A percentile compares a stretch with the other conserved stretches of the same genome.
phyloP scores from a whole-genome alignment of 106 monocot species.

The Alisma plantagoaquatica region DNA sequence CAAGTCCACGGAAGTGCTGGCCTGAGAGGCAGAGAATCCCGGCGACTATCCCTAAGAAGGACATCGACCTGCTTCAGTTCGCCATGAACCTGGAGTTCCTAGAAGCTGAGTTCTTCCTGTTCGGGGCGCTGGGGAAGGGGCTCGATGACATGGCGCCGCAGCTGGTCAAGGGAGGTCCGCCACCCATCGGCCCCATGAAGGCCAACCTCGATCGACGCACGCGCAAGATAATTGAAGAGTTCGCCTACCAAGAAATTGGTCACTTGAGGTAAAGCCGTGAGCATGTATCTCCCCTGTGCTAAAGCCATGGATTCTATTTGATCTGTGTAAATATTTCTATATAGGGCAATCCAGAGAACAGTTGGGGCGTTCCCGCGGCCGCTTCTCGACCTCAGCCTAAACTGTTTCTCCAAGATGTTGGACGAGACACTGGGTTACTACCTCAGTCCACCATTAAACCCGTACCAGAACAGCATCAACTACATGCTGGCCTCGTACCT shows the following conservation, averaged over 20 bases:
- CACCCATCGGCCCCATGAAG: conserved; percentile 38
- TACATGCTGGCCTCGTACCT: conserved; percentile 46
- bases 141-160: conserved; percentile 33
- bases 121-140: conserved; percentile 37
- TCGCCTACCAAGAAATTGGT: conserved; percentile 68
- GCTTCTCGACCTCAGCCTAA: conserved; percentile 37
- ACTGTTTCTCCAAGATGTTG: conserved; percentile 37
- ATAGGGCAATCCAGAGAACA: conserved; percentile 42
- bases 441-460: conserved; percentile 50
- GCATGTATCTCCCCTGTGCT: no score
- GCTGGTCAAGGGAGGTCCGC: conserved; percentile 43
- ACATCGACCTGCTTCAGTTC: conserved; percentile 52
- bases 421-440: conserved; percentile 16
- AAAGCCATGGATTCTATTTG: no score
- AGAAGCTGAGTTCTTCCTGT: conserved; percentile 73
- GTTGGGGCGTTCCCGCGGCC: conserved; percentile 62
- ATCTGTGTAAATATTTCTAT: no score
- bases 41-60: conserved; percentile 11
- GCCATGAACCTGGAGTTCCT: conserved; percentile 65
- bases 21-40: background rate
- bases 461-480: conserved; percentile 39
- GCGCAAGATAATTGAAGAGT: conserved; percentile 33
- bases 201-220: conserved; percentile 33
- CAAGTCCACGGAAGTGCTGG: background rate
- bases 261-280: conserved; percentile 66